Conservation (phyloP, 1,139 yeast species). For the Casaregolazyma suthepensis region DNA sequence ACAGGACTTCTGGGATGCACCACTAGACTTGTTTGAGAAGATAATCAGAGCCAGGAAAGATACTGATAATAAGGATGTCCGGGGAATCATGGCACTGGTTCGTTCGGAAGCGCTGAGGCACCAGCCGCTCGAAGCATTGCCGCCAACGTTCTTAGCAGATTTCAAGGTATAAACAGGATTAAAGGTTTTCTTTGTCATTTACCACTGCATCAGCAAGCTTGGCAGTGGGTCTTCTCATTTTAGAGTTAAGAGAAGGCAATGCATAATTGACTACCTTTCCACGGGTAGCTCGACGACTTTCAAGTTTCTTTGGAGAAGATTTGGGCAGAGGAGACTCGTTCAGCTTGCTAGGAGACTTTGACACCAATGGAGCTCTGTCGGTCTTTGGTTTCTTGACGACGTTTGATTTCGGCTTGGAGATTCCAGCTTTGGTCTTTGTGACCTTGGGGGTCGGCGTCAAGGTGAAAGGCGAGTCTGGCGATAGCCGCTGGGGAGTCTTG, state of each 20-base stretch:
- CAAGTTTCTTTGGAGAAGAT: not conserved
- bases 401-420: not conserved
- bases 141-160: conserved; percentile 9
- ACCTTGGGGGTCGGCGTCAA: not conserved
- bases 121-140: conserved; percentile 6
- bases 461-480: not conserved
- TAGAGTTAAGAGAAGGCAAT: conserved; percentile 59
- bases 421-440: not conserved
- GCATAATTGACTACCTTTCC: conserved; percentile 49
- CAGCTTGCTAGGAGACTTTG: conserved; percentile 6
- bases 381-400: not conserved
- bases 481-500: not conserved
- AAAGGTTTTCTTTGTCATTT: conserved; percentile 9
- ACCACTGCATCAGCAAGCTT: conserved; percentile 50
- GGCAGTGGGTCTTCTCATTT: conserved; percentile 64
- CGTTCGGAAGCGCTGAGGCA: conserved; percentile 25
- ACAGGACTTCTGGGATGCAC: conserved; percentile 54
- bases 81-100: conserved; percentile 30
- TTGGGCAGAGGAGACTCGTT: not conserved
- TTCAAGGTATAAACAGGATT: not conserved
- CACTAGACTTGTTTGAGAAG: conserved; percentile 35
- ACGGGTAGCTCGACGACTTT: conserved; percentile 18
- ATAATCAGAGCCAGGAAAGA: conserved; percentile 35
- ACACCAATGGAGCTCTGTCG: not conserved
- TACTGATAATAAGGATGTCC: conserved; percentile 30